Evolutionary conservation across 2,329 filamentous ascomycete genomes (phyloP).

Genomic region (Stachybotrys elegans): DNA sequence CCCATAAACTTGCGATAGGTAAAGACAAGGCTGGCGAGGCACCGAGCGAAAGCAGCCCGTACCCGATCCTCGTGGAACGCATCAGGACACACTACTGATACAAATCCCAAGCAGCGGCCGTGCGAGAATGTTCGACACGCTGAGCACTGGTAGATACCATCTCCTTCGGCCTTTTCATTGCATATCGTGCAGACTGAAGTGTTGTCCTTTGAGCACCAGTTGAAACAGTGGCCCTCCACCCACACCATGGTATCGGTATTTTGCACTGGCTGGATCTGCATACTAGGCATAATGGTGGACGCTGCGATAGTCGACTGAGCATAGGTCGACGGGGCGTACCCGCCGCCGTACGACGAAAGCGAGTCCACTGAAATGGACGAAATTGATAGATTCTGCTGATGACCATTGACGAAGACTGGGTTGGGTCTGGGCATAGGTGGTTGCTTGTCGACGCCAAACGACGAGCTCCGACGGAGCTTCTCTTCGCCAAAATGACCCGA

Average conservation of each 20-base stretch:
- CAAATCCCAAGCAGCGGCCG: slow-evolving; percentile 55
- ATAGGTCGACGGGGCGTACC: slow-evolving; percentile 79
- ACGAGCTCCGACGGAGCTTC: slow-evolving; percentile 82
- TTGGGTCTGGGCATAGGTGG: slow-evolving; percentile 64
- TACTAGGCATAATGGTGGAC: slow-evolving; percentile 81
- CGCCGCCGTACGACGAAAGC: slow-evolving; percentile 60
- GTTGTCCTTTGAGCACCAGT: slow-evolving; percentile 56
- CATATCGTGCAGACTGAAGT: slow-evolving; percentile 66
- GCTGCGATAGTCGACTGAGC: slow-evolving; percentile 81
- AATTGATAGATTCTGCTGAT: slow-evolving; percentile 54
- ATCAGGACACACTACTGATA: slow-evolving; percentile 58
- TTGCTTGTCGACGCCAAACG: slow-evolving; percentile 74
- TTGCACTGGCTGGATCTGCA: slow-evolving; percentile 71
- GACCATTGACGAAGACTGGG: slow-evolving; percentile 66
- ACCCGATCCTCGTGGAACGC: slow-evolving; percentile 60
- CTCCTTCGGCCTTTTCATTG: slow-evolving; percentile 65
- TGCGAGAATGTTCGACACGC: slow-evolving; percentile 57
- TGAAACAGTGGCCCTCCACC: slow-evolving; percentile 81
- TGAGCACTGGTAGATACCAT: slow-evolving; percentile 70
- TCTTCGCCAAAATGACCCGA: slow-evolving; percentile 86
- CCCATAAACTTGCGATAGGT: slow-evolving; percentile 60
- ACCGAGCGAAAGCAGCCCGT: slow-evolving; percentile 59
- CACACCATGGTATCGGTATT: slow-evolving; percentile 77
- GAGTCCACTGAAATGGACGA: slow-evolving; percentile 58
- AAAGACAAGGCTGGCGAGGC: slow-evolving; percentile 60